Evolutionary conservation across 495 filamentous ascomycete species (phyloP).

Genomic region (Aspergillus kassunensis): DNA sequence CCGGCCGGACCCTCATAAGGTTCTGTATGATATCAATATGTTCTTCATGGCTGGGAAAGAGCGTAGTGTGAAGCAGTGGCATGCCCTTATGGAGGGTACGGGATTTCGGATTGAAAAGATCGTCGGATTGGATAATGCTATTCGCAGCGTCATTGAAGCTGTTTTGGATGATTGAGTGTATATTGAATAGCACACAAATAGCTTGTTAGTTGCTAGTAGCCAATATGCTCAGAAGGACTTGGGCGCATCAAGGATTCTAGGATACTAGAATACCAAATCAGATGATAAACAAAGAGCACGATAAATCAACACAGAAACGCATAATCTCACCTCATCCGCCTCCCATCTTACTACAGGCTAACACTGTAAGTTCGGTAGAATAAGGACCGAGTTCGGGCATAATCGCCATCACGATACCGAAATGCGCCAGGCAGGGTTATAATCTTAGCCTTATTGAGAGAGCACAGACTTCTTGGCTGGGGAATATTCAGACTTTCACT

Average conservation of each 20-base stretch:
- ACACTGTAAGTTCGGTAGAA: background rate
- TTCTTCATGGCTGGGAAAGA: background rate
- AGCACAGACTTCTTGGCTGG: no score
- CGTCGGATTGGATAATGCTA: no score
- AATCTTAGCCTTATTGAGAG: background rate
- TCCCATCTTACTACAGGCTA: background rate
- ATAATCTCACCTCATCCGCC: background rate
- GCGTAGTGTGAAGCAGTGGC: background rate
- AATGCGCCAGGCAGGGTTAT: background rate
- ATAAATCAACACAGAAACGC: background rate
- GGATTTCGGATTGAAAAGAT: background rate
- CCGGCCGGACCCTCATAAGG: background rate
- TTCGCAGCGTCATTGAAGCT: no score
- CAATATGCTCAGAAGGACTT: no score
- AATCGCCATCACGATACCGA: background rate
- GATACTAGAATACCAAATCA: no score
- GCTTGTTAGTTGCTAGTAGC: no score
- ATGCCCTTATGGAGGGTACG: background rate
- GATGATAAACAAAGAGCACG: background rate
- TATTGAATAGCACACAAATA: no score
- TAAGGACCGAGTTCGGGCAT: background rate
- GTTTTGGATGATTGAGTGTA: no score
- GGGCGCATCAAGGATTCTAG: no score
- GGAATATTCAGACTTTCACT: no score
- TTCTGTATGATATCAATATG: background rate